phyloP scores from a whole-genome alignment of 1,284 basidiomycete species.

The Sphaerobolus stellatus region DNA sequence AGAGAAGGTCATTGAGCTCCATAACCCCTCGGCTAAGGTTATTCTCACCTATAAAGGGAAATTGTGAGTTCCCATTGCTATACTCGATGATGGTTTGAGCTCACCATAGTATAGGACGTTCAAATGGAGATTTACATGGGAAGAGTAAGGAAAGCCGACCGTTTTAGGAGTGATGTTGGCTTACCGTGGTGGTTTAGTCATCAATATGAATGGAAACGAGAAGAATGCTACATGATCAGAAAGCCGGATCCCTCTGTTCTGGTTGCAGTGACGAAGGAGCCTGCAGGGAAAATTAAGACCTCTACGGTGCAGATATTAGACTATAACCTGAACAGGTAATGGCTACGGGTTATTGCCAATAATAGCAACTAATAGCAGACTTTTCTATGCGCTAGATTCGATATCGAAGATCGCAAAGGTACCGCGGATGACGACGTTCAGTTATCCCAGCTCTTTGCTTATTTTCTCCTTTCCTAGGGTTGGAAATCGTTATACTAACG shows the following conservation, averaged over 20 bases:
- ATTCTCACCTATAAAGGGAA: slow-evolving; percentile 74
- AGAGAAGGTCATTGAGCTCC: slow-evolving; percentile 69
- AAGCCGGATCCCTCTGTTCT: slow-evolving; percentile 84
- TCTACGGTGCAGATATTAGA: slow-evolving; percentile 78
- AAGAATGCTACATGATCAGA: slow-evolving; percentile 76
- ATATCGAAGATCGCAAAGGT: slow-evolving; percentile 75
- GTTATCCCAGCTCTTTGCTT: slow-evolving; percentile 1
- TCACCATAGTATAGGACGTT: slow-evolving; percentile 40
- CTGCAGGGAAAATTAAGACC: slow-evolving; percentile 62
- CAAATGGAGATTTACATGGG: slow-evolving; percentile 78
- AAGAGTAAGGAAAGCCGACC: slow-evolving; percentile 48
- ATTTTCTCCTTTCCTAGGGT: slow-evolving; percentile 32
- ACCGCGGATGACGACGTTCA: slow-evolving; percentile 6
- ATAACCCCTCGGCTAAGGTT: slow-evolving; percentile 68
- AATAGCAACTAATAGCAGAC: slow-evolving; percentile 7
- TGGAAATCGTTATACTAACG: slow-evolving; percentile 78
- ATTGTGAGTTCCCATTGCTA: slow-evolving; percentile 34
- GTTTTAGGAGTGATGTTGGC: too few species aligned
- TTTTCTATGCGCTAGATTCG: slow-evolving; percentile 53
- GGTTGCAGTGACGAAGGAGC: slow-evolving; percentile 75
- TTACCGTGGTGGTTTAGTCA: slow-evolving; percentile 49
- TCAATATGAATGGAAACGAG: slow-evolving; percentile 79
- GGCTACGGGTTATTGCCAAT: too few species aligned
- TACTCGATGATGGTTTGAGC: background rate
- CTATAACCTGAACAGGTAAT: slow-evolving; percentile 74